Conservation (phyloP, 768 basidiomycete genomes). For the Rhodosporidiobolus sp. region DNA sequence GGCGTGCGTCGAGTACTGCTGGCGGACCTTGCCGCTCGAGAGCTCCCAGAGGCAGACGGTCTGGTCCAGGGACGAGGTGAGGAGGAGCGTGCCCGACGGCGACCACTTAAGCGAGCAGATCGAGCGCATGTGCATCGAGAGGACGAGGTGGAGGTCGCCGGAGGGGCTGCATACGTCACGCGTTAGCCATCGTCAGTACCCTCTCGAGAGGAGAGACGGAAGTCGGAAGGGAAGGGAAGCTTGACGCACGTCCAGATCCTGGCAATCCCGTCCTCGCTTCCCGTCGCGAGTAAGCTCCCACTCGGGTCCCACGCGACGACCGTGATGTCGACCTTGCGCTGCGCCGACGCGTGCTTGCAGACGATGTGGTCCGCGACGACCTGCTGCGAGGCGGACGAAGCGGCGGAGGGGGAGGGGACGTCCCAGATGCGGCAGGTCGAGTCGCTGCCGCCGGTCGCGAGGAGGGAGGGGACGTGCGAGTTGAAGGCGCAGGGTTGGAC, state of each 20-base stretch:
- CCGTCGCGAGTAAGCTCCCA: constrained; percentile 42
- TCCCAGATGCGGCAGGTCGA: constrained; percentile 45
- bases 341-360: constrained; percentile 41
- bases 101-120: constrained; percentile 42
- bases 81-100: constrained; percentile 41
- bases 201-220: constrained; percentile 12
- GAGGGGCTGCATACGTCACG: constrained; percentile 6
- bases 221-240: neutral
- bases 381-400: neutral
- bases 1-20: constrained; percentile 41
- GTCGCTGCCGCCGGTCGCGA: constrained; percentile 42
- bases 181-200: neutral
- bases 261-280: constrained; percentile 46
- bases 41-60: constrained; percentile 46
- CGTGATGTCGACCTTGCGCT: constrained; percentile 35
- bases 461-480: constrained; percentile 37
- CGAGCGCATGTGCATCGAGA: constrained; percentile 42
- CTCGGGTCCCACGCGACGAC: constrained; percentile 43
- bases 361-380: constrained; percentile 30
- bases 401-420: constrained; percentile 21
- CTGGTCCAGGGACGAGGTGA: constrained; percentile 44
- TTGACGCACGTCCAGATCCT: constrained; percentile 45
- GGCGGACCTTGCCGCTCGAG: constrained; percentile 41
- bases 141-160: constrained; percentile 42
- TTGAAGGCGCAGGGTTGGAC: constrained; percentile 44